Evolutionary conservation across 2,329 filamentous ascomycete species (phyloP), one percentile per base, ranked within the genome.

Genomic region (Metarhizium guizhouense): DNA sequence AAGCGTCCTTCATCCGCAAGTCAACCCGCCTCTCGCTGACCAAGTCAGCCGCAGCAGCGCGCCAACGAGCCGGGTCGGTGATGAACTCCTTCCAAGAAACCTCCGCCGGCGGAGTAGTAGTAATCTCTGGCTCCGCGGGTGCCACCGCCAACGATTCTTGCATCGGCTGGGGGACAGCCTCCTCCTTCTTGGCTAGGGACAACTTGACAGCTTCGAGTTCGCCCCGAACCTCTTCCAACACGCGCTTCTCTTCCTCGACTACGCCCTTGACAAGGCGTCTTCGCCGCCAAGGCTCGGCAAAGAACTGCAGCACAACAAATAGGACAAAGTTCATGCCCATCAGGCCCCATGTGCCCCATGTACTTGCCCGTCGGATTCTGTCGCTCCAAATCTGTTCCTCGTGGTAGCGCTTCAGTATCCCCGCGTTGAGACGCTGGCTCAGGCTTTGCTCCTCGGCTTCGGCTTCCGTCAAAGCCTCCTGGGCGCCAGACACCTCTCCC

Each of bases 361-460:
- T 99, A 69, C 88, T 94, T 78, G 96, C 96, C 61, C 94, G 81
- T 40, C 94, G 81, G 68, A 99, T 99, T 64, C 95, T 93, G 70
- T 99, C 94, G 67, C 90, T 95, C 94, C 94, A 99, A 56, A 99
- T 95, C 75, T 99, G 94, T 75, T 99, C 94, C 74, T 99, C 94
- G 70, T 99, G 94, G 72, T 99, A 99, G 58, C 95, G 84, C 59
- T 88, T 88, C 53, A 96, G 76, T 63, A 97, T 96, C 52, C 86
- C 85, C 59, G 87, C 85, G 67, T 88, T 93, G 54, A 99, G 76
- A 64, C 85, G 82, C 53, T 85, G 82, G 55, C 85, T 82, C 1
- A 91, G 81, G 59, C 88, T 85, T 72, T 96, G 88, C 58, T 95
- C 84, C 36, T 89, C 83, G 48, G 82, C 80, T 74, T 99, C 94